A percentile compares a stretch with the other conserved stretches of the same genome.
Conservation (phyloP, 257 asterid genomes). For the Forsythia suspensa region DNA sequence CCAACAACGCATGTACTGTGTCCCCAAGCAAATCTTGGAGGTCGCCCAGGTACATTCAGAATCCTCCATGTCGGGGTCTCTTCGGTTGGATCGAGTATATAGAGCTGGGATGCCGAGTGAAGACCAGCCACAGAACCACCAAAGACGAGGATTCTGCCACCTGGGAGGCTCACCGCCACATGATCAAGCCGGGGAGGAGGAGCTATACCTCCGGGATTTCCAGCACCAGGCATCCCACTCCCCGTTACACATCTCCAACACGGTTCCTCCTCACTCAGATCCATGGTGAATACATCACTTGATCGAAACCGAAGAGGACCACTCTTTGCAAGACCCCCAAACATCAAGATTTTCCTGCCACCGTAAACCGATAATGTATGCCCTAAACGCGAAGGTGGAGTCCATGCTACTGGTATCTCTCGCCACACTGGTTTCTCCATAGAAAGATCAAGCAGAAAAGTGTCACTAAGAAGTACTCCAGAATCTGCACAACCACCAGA, state of each 20-base stretch:
- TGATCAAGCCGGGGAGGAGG: constrained; percentile 98
- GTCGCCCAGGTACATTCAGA: constrained; percentile 76
- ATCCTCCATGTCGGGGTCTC: constrained; percentile 98
- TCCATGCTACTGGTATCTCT: constrained; percentile 1
- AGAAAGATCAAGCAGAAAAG: neutral
- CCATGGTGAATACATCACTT: constrained; percentile 94
- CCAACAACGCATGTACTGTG: constrained; percentile 92
- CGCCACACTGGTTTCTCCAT: constrained; percentile 1
- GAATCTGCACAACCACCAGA: constrained; percentile 71
- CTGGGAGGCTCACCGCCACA: constrained; percentile 91
- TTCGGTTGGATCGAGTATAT: constrained; percentile 89
- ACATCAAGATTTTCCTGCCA: constrained; percentile 2
- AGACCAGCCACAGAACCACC: constrained; percentile 98
- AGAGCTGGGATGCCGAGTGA: constrained; percentile 94
- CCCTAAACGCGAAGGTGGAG: constrained; percentile 1
- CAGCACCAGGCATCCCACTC: constrained; percentile 93
- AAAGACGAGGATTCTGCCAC: constrained; percentile 77
- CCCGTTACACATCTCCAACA: constrained; percentile 93
- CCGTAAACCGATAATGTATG: neutral
- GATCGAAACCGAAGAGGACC: constrained; percentile 90
- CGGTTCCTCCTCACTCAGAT: constrained; percentile 84
- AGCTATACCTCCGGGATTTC: constrained; percentile 91
- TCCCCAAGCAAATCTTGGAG: constrained; percentile 95
- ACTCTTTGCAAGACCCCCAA: constrained; percentile 47
- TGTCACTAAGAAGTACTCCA: neutral